A percentile compares a stretch with the other conserved stretches of the same genome.
Evolutionary conservation across 495 filamentous ascomycete genomes (phyloP).

Genomic region (Cercophora samala): DNA sequence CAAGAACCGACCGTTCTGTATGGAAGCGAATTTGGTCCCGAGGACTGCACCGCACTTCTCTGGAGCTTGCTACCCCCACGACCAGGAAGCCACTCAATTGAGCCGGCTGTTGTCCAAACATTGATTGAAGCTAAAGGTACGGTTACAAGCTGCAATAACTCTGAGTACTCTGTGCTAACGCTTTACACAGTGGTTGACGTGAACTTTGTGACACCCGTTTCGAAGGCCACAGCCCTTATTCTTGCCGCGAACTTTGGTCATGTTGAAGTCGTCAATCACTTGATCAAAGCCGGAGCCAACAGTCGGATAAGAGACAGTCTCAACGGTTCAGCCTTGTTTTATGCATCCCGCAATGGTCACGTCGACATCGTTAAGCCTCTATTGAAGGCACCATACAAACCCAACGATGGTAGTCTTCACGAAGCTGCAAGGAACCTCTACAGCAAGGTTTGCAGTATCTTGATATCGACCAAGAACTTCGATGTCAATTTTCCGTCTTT

Average conservation of each 20-base stretch:
- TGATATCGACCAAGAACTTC: not conserved
- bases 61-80: not conserved
- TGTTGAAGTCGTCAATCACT: not conserved
- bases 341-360: not conserved
- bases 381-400: not conserved
- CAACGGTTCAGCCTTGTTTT: not conserved
- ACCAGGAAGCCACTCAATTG: not conserved
- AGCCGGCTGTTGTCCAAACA: not conserved
- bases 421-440: not conserved
- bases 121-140: not conserved
- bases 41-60: not conserved
- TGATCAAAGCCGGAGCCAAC: not conserved
- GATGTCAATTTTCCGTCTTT: not conserved
- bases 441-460: not conserved
- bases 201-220: not conserved
- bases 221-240: not conserved
- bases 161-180: not conserved
- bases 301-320: not conserved
- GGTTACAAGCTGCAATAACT: not conserved
- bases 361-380: not conserved
- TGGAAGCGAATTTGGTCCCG: not conserved
- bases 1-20: not conserved
- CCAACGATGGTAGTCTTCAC: not conserved
- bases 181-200: not conserved
- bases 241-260: not conserved